A percentile compares a stretch with the other conserved stretches of the same genome.
phyloP scores from a whole-genome alignment of 1,139 yeast species.

The Magnusiomyces tetraspermus region DNA sequence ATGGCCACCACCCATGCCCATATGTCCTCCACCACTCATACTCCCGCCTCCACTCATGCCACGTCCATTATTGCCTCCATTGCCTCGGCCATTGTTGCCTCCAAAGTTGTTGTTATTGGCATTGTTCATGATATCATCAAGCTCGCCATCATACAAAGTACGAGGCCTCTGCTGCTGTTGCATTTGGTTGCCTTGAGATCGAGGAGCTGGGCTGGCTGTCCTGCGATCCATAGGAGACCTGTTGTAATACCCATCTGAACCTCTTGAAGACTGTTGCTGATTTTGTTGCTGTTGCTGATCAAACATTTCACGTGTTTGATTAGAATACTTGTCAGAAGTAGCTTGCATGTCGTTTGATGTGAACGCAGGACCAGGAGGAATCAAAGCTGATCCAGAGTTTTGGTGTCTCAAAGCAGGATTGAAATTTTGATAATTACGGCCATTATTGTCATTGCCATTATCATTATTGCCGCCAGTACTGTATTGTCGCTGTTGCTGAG shows the following conservation, averaged over 20 bases:
- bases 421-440: not conserved
- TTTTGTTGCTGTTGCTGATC: constrained; percentile 4
- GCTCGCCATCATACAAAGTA: constrained; percentile 5
- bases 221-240: not conserved
- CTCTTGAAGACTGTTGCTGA: constrained; percentile 3
- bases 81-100: constrained; percentile 8
- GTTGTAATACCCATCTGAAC: not conserved
- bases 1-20: constrained; percentile 7
- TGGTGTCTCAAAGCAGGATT: constrained; percentile 1
- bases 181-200: constrained; percentile 2
- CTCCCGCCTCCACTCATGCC: not conserved
- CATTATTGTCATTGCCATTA: constrained; percentile 7
- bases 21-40: not conserved
- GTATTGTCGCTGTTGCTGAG: not conserved
- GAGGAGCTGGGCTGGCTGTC: constrained; percentile 3
- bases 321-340: constrained; percentile 23
- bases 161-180: constrained; percentile 15
- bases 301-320: constrained; percentile 27
- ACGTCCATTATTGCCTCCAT: no score
- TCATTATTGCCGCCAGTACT: not conserved
- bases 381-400: constrained; percentile 16
- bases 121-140: constrained; percentile 18
- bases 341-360: constrained; percentile 30
- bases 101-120: constrained; percentile 20
- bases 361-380: constrained; percentile 29